Conservation (phyloP, 495 filamentous ascomycete genomes). For the Articulospora tetracladia region DNA sequence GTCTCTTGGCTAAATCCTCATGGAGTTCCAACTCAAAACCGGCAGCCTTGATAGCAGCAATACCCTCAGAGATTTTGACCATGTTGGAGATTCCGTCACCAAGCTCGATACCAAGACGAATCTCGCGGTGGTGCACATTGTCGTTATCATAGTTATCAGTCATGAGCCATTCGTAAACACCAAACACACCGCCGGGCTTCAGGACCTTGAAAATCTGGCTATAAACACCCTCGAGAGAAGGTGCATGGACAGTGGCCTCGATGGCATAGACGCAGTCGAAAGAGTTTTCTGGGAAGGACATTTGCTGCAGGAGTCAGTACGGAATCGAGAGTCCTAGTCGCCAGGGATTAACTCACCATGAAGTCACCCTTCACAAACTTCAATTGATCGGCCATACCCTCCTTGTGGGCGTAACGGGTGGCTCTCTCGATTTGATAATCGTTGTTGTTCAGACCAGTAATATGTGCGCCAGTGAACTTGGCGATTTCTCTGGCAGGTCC, state of each 20-base stretch:
- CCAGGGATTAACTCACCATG: slow-evolving; percentile 58
- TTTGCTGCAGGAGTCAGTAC: slow-evolving; percentile 62
- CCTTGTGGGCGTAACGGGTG: slow-evolving; percentile 74
- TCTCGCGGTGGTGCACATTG: slow-evolving; percentile 81
- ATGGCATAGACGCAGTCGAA: slow-evolving; percentile 99
- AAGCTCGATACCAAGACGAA: slow-evolving; percentile 93
- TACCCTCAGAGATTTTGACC: slow-evolving; percentile 81
- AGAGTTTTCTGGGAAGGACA: slow-evolving; percentile 85
- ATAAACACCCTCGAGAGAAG: slow-evolving; percentile 92
- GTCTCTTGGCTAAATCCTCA: slow-evolving; percentile 85
- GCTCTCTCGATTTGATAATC: slow-evolving; percentile 99
- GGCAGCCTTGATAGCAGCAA: slow-evolving; percentile 81
- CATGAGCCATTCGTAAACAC: slow-evolving; percentile 99
- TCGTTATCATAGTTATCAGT: slow-evolving; percentile 91
- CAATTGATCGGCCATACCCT: slow-evolving; percentile 78
- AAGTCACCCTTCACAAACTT: slow-evolving; percentile 95
- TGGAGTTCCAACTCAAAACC: slow-evolving; percentile 84
- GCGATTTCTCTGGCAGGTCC: slow-evolving; percentile 96
- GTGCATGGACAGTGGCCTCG: slow-evolving; percentile 94
- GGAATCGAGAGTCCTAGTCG: background rate
- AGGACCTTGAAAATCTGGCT: slow-evolving; percentile 90
- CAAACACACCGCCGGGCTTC: slow-evolving; percentile 94
- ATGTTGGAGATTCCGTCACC: slow-evolving; percentile 99
- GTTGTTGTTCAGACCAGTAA: slow-evolving; percentile 97
- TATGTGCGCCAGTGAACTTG: slow-evolving; percentile 87